A percentile compares a stretch with the other conserved stretches of the same genome.
Conservation (phyloP, 352 stramenopile species). For the Phytophthora pseudosyringae region DNA sequence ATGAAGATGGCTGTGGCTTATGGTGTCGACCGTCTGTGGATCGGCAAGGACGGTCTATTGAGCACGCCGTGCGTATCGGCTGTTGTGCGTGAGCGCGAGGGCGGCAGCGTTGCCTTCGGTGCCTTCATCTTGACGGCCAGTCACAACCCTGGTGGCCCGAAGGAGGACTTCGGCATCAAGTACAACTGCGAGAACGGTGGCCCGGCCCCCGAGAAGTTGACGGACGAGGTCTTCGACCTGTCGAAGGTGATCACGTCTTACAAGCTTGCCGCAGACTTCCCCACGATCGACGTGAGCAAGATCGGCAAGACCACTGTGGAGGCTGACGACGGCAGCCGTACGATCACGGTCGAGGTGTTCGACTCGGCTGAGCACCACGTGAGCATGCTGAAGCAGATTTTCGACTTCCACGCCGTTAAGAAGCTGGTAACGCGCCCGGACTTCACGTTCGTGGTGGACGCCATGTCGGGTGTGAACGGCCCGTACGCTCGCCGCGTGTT, state of each 20-base stretch:
- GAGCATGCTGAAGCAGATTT: constrained; percentile 95
- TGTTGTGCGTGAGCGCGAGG: constrained; percentile 95
- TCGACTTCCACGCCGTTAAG: constrained; percentile 97
- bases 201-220: constrained; percentile 97
- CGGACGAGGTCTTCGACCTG: constrained; percentile 96
- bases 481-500: constrained; percentile 97
- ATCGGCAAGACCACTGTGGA: constrained; percentile 71
- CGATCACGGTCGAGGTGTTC: constrained; percentile 97
- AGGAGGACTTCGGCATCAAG: constrained; percentile 99
- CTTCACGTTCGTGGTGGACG: constrained; percentile 97
- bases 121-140: constrained; percentile 98
- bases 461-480: constrained; percentile 98
- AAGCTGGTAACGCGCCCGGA: constrained; percentile 92
- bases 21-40: constrained; percentile 95
- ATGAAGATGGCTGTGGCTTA: constrained; percentile 97
- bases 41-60: constrained; percentile 95
- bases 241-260: constrained; percentile 96
- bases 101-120: constrained; percentile 92
- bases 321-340: constrained; percentile 90
- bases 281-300: constrained; percentile 74
- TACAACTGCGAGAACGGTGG: constrained; percentile 99
- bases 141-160: constrained; percentile 98
- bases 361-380: constrained; percentile 97
- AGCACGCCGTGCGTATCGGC: constrained; percentile 98
- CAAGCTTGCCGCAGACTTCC: constrained; percentile 91